Base-by-base conservation (phyloP, 208 protist genomes). In the Acanthamoeba comandoni region DNA sequence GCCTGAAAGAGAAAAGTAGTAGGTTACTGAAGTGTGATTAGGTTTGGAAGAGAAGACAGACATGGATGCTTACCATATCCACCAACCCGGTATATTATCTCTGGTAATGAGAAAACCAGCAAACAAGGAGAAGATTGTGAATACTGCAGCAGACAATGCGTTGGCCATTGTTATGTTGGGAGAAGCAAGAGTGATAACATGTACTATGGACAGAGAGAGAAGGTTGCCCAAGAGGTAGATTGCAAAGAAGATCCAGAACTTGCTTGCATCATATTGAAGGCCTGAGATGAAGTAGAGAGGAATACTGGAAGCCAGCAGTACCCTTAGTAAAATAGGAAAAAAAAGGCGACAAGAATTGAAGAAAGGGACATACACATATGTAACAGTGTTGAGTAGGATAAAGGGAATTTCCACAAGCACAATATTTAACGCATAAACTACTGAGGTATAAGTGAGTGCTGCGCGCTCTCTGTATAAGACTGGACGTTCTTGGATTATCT, bases 31-130 rank as follows among this genome's bases (percentile, higher is more conserved):
- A 43, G 35, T 43, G 35, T 43, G 35, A 43, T 43, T 92, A 43
- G 12, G 73, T 43, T 43, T 43, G 35, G 35, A 43, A 43, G 35
- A 43, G 35, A 5, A 43, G 35, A 43, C 35, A 43, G 35, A 43
- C 35, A 5, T 43, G 35, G 35, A 43, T 43, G 35, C 35, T 43
- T 43, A 43, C 29, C 58, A 92, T 64, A 84, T 88, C 39, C 75
- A 92, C 15, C 87, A 90, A 0, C 1, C 53, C n/a, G 92, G 92
- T 15, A 93, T 93, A 5, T 64, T 55, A 2, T 51, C 17, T 22
- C 57, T 22, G 15, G 77, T 24, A 26, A 93, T 93, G 15, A 93
- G 90, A 13, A 93, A 93, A 15, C 92, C 92, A 17, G 92, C 80
- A 77, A 93, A 93, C n/a, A 87, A 29, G 31, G 43, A 64, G 57